Conservation (phyloP, 2,329 filamentous ascomycete genomes). For the Neofusicoccum kwambonambiense region DNA sequence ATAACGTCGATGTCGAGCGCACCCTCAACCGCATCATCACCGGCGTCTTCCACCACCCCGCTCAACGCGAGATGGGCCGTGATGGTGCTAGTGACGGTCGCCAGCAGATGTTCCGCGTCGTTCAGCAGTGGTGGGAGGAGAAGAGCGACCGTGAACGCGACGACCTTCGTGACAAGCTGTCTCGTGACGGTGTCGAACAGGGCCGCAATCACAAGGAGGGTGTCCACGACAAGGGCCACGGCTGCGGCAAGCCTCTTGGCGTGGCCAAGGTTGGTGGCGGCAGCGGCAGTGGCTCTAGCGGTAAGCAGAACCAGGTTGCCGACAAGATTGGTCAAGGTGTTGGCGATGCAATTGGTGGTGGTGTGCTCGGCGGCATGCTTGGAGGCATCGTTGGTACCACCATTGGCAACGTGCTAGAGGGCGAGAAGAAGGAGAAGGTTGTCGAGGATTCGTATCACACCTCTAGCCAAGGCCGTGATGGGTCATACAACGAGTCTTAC, state of each 20-base stretch:
- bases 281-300: constrained; percentile 35
- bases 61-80: constrained; percentile 66
- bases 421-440: constrained; percentile 52
- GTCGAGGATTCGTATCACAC: constrained; percentile 45
- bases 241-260: constrained; percentile 75
- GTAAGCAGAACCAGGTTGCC: constrained; percentile 27
- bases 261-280: constrained; percentile 56
- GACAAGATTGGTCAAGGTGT: constrained; percentile 52
- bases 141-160: constrained; percentile 63
- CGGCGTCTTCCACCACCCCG: constrained; percentile 86
- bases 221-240: constrained; percentile 79
- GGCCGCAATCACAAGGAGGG: constrained; percentile 86
- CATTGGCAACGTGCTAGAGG: constrained; percentile 60
- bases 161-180: constrained; percentile 71
- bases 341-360: constrained; percentile 61
- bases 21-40: constrained; percentile 74
- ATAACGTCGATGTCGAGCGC: constrained; percentile 65
- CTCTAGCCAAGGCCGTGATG: constrained; percentile 57
- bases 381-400: constrained; percentile 62
- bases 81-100: constrained; percentile 73
- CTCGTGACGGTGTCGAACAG: constrained; percentile 71
- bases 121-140: constrained; percentile 78
- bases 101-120: constrained; percentile 71
- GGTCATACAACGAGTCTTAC: constrained; percentile 60
- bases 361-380: constrained; percentile 68